Conservation (phyloP, 495 filamentous ascomycete species). For the Talaromyces adpressus region DNA sequence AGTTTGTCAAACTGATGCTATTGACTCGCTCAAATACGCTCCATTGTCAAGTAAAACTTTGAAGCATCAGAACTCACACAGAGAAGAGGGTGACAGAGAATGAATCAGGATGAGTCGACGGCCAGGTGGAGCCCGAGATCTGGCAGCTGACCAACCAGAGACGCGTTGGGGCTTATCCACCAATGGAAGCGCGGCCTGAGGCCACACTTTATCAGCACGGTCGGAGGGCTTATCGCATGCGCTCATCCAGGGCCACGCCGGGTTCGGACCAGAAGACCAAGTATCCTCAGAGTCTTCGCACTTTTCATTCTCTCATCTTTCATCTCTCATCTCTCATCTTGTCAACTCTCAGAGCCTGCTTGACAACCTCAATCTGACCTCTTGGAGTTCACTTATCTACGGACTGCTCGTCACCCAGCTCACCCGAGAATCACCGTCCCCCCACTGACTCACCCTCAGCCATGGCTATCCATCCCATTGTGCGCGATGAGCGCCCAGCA, state of each 20-base stretch:
- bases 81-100: neutral
- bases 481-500: slow-evolving; percentile 15
- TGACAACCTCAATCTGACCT: neutral
- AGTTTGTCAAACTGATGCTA: neutral
- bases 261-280: neutral
- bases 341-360: neutral
- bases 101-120: slow-evolving; percentile 4
- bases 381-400: neutral
- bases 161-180: neutral
- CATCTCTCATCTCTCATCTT: neutral
- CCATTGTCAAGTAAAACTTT: neutral
- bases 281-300: neutral
- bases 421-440: neutral
- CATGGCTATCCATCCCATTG: slow-evolving; percentile 38
- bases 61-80: neutral
- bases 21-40: neutral
- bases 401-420: neutral
- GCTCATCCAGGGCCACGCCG: neutral
- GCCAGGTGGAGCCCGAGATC: neutral
- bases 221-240: slow-evolving; percentile 5
- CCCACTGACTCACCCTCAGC: neutral
- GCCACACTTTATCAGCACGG: slow-evolving; percentile 4
- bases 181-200: neutral
- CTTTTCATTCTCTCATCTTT: neutral
- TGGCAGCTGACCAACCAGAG: slow-evolving; percentile 3